These are phyloP conservation scores for Periglandula ipomoeae DNA, from an alignment of 2,329 filamentous ascomycete genomes.

Conservation along the genomic window DNA sequence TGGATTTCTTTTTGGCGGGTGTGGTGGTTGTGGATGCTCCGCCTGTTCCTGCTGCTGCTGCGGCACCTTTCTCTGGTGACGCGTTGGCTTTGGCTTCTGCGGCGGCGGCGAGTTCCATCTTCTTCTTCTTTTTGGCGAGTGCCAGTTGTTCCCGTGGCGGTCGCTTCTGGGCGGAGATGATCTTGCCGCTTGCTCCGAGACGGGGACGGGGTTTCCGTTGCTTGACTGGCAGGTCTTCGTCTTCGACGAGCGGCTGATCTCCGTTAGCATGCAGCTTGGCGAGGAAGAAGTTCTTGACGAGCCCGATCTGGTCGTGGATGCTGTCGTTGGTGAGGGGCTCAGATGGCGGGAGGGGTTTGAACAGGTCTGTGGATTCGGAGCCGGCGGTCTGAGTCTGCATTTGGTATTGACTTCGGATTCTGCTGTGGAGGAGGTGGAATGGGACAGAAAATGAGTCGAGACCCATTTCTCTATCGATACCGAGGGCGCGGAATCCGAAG, in stretches of 20 bases:
- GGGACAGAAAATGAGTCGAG: conserved; percentile 83
- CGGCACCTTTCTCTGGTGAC: conserved; percentile 22
- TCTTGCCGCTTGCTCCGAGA: conserved; percentile 68
- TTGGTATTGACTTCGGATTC: conserved; percentile 78
- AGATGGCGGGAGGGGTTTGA: conserved; percentile 59
- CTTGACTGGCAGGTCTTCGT: conserved; percentile 89
- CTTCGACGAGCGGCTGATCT: conserved; percentile 75
- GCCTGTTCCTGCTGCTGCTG: conserved; percentile 17
- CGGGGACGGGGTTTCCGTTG: conserved; percentile 68
- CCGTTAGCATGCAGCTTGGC: conserved; percentile 78
- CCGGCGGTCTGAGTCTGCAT: conserved; percentile 59
- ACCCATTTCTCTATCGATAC: conserved; percentile 84
- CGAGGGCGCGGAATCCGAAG: conserved; percentile 95
- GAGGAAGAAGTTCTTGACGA: conserved; percentile 87
- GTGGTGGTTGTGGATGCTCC: conserved; percentile 28
- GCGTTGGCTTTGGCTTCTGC: conserved; percentile 35
- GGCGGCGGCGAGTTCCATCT: conserved; percentile 48
- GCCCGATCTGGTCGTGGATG: conserved; percentile 70
- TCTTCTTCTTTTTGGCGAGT: conserved; percentile 81
- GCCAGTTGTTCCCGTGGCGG: conserved; percentile 75
- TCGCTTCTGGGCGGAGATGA: conserved; percentile 73
- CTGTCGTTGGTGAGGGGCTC: conserved; percentile 73
- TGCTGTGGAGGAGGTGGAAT: conserved; percentile 84
- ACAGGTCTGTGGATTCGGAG: conserved; percentile 49
- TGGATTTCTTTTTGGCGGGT: conserved; percentile 45